Base-by-base conservation (phyloP, 768 basidiomycete genomes). In the Obba rivulosa region DNA sequence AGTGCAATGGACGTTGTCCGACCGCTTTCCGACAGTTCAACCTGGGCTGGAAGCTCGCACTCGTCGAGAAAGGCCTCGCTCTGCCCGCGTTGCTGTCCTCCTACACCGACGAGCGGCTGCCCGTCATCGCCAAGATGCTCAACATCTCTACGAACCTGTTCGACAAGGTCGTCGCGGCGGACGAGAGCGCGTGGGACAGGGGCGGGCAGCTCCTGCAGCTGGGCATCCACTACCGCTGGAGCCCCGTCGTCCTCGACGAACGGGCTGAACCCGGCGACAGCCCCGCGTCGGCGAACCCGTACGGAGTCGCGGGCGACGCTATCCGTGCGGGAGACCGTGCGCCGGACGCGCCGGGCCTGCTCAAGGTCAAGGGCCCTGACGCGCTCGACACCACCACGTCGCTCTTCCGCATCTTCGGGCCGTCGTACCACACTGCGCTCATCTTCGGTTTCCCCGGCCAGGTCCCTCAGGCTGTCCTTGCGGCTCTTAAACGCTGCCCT, bases 171-270 rank as follows among this genome's bases (percentile, higher is more conserved):
- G 37, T n/a, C 25, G 1, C 22, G 41, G 14, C 3, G 10, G 4
- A 13, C 4, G 47, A 38, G 10, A 7, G 7, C 28, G 14, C 53
- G 8, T 49, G 48, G 48, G 20, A 35, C 23, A 13, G 48, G 13
- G 48, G 41, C 17, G 56, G 44, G 18, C 43, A 57, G 2, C 48
- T 76, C 4, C 53, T 60, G 16, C 74, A 76, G 59, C 69, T 79
- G 25, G 77, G 75, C 9, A 66, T 80, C 38, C 79, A 80, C 59
- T 80, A 74, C 53, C 68, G 78, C 4, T 67, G 70, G 59, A 78
- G 77, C 53, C 49, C 70, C 0, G 67, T 78, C 20, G 63, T 79
- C 2, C 25, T 74, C 8, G 77, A 79, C 41, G 69, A 54, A 3
- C 43, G 43, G 17, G 22, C 25, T 14, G 41, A 45, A 9, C 50